phyloP scores from a whole-genome alignment of 2,329 filamentous ascomycete species.

The Phaeosphaeria sp. region DNA sequence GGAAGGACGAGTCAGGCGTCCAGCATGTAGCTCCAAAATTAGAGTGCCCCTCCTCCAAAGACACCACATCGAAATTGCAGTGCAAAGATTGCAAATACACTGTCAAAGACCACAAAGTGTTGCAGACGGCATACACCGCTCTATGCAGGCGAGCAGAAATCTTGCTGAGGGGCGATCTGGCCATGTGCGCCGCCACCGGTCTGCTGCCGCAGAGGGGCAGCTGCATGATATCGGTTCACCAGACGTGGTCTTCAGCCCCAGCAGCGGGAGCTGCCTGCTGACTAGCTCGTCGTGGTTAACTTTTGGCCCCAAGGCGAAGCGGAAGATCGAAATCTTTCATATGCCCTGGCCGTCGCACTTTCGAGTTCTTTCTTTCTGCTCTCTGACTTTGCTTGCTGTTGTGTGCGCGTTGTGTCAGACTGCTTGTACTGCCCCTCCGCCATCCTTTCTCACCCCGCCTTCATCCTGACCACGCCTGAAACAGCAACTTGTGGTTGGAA shows the following conservation, averaged over 20 bases:
- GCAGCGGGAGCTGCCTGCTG: constrained; percentile 36
- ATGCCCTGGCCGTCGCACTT: constrained; percentile 26
- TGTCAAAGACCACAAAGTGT: not conserved
- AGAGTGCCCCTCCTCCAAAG: constrained; percentile 5
- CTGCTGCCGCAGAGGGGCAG: constrained; percentile 8
- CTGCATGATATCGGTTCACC: constrained; percentile 22
- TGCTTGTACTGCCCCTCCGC: constrained; percentile 27
- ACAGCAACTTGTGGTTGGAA: constrained; percentile 10
- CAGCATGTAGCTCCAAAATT: constrained; percentile 5
- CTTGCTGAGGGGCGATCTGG: constrained; percentile 4
- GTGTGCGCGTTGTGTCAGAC: constrained; percentile 25
- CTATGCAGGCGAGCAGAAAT: constrained; percentile 4
- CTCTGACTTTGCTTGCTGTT: constrained; percentile 24
- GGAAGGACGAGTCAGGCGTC: constrained; percentile 1
- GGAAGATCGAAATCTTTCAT: constrained; percentile 24
- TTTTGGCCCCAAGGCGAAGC: constrained; percentile 31
- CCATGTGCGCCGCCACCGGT: constrained; percentile 15
- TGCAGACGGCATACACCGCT: constrained; percentile 8
- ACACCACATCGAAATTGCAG: not conserved
- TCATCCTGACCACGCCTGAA: constrained; percentile 19
- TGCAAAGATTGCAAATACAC: constrained; percentile 1
- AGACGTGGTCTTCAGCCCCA: constrained; percentile 33
- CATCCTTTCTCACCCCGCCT: constrained; percentile 24
- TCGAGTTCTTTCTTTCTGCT: constrained; percentile 14
- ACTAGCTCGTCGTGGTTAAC: constrained; percentile 35